phyloP scores from a whole-genome alignment of 352 stramenopile species.

The Paralagenidium karlingii region DNA sequence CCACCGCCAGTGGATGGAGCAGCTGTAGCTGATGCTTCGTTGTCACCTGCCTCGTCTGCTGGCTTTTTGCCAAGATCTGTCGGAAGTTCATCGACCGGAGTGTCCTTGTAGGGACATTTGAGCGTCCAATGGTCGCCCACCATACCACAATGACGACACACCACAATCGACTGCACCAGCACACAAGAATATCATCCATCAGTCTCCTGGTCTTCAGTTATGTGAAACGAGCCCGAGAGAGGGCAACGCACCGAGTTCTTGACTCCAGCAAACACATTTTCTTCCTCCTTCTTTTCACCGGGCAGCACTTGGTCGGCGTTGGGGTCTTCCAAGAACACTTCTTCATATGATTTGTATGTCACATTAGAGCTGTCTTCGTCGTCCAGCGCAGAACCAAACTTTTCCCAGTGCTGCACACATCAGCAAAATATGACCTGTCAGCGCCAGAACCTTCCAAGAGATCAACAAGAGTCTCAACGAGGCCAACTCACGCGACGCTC shows the following conservation, averaged over 20 bases:
- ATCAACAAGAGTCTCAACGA: conserved; percentile 1
- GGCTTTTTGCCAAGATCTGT: conserved; percentile 49
- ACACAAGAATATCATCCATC: neutral
- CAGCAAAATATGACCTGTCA: conserved; percentile 3
- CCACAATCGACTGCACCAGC: conserved; percentile 66
- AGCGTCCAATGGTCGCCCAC: conserved; percentile 84
- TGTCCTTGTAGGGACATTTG: conserved; percentile 88
- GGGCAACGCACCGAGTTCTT: conserved; percentile 51
- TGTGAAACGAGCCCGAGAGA: conserved; percentile 1
- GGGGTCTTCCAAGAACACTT: conserved; percentile 63
- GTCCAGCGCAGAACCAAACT: conserved; percentile 70
- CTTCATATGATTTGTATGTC: conserved; percentile 75
- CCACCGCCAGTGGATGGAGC: conserved; percentile 16
- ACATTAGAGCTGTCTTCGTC: conserved; percentile 71
- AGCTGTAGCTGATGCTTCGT: conserved; percentile 10
- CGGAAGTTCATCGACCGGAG: conserved; percentile 61
- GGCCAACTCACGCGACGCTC: conserved; percentile 39
- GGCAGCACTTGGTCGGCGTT: conserved; percentile 79
- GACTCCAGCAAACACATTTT: conserved; percentile 78
- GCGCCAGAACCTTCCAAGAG: neutral
- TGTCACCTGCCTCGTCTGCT: conserved; percentile 20
- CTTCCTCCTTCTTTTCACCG: conserved; percentile 82
- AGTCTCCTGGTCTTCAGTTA: neutral
- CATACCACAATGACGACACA: conserved; percentile 85
- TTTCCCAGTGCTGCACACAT: conserved; percentile 39